Evolutionary conservation across 2,329 filamentous ascomycete species (phyloP).

Genomic region (Rhytidhysteron rufulum): DNA sequence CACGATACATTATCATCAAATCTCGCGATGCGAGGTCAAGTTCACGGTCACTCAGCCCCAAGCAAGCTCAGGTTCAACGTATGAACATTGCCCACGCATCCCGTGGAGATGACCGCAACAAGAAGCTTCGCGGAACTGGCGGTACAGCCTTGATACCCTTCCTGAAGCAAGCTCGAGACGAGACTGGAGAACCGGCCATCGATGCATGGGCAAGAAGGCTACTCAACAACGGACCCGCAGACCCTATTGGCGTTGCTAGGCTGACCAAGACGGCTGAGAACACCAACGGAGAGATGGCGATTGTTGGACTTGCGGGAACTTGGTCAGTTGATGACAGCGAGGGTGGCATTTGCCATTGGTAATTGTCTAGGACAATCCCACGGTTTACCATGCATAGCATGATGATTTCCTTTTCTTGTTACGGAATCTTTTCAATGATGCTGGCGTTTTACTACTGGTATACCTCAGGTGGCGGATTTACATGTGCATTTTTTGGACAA

Average conservation of each 20-base stretch:
- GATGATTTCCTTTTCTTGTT: too few species aligned
- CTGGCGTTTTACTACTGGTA: too few species aligned
- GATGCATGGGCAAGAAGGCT: constrained; percentile 59
- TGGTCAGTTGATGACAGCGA: constrained; percentile 88
- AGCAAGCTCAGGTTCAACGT: constrained; percentile 38
- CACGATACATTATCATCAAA: constrained; percentile 89
- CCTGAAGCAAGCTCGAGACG: constrained; percentile 91
- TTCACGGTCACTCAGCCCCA: constrained; percentile 57
- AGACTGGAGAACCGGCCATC: constrained; percentile 89
- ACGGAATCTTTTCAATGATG: neutral
- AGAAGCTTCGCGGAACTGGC: constrained; percentile 78
- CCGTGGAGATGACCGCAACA: constrained; percentile 42
- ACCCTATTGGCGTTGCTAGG: constrained; percentile 36
- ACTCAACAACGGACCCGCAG: constrained; percentile 50
- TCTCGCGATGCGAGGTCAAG: constrained; percentile 69
- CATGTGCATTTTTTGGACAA: too few species aligned
- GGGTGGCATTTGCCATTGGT: constrained; percentile 57
- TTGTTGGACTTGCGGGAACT: constrained; percentile 72
- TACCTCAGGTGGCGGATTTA: too few species aligned
- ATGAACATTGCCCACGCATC: constrained; percentile 57
- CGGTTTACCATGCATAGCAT: too few species aligned
- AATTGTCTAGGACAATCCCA: too few species aligned
- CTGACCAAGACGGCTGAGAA: constrained; percentile 53
- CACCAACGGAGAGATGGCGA: constrained; percentile 52
- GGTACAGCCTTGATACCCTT: constrained; percentile 94